Conservation (phyloP, 2,329 filamentous ascomycete species). For the Trichoderma atrobrunneum region DNA sequence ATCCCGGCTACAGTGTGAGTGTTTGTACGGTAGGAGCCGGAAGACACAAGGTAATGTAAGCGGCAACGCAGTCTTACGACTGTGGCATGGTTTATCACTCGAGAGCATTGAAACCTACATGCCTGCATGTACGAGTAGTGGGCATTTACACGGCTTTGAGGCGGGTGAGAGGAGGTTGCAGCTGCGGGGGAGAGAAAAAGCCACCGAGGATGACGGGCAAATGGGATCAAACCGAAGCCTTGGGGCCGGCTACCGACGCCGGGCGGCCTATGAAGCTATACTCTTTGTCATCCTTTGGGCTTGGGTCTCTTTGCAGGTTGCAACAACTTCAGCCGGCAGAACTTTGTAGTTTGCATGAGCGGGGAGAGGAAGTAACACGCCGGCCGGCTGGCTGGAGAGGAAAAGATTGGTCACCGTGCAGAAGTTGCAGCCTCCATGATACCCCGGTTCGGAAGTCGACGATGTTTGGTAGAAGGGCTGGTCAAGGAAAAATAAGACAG, state of each 20-base stretch:
- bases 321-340: background rate
- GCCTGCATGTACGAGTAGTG: background rate
- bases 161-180: background rate
- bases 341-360: background rate
- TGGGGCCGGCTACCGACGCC: background rate
- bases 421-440: background rate
- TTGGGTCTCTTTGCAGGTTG: constrained; percentile 1
- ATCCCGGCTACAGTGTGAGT: constrained; percentile 9
- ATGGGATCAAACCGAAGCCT: background rate
- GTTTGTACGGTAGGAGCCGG: background rate
- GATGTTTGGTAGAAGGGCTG: constrained; percentile 1
- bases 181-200: background rate
- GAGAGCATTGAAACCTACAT: background rate
- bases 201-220: background rate
- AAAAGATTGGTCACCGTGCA: background rate
- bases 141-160: background rate
- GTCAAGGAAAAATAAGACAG: background rate
- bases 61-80: constrained; percentile 2
- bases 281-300: background rate
- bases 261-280: background rate
- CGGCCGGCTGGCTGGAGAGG: background rate
- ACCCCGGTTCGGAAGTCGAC: constrained; percentile 14
- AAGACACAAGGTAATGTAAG: background rate
- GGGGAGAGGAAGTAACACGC: background rate
- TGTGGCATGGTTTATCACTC: constrained; percentile 12